Evolutionary conservation across 2,329 filamentous ascomycete genomes (phyloP).

Genomic region (Ramichloridium luteum): DNA sequence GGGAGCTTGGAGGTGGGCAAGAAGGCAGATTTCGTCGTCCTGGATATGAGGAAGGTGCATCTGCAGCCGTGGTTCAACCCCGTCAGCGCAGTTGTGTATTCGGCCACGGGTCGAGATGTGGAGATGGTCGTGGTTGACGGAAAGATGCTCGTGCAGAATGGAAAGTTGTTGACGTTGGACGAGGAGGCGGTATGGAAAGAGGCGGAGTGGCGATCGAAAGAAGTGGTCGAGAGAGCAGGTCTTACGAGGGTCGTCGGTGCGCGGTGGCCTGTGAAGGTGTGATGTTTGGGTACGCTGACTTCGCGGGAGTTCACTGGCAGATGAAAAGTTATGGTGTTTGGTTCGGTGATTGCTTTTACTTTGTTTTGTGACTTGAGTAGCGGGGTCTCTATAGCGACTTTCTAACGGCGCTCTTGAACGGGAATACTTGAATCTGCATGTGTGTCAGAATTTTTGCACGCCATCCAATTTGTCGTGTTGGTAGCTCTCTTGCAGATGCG

Average conservation of each 20-base stretch:
- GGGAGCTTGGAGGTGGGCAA: constrained; percentile 33
- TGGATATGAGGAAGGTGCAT: constrained; percentile 18
- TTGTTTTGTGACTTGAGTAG: no score
- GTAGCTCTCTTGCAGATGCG: constrained; percentile 1
- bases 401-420: constrained; percentile 37
- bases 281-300: no score
- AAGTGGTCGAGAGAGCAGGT: constrained; percentile 30
- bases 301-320: no score
- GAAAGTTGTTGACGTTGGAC: constrained; percentile 1
- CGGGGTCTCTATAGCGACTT: no score
- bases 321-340: no score
- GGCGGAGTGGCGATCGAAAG: constrained; percentile 24
- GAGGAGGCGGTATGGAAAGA: constrained; percentile 25
- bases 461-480: no score
- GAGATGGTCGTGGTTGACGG: constrained; percentile 35
- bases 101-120: constrained; percentile 33
- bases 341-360: no score
- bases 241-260: constrained; percentile 26
- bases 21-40: constrained; percentile 33
- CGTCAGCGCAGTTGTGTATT: constrained; percentile 34
- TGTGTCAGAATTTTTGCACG: not conserved
- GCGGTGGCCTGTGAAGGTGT: constrained; percentile 28
- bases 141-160: constrained; percentile 24
- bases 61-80: constrained; percentile 19
- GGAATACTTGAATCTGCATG: constrained; percentile 31